Evolutionary conservation across 2,329 filamentous ascomycete genomes (phyloP).

Genomic region (Alternaria angustiovoidea): DNA sequence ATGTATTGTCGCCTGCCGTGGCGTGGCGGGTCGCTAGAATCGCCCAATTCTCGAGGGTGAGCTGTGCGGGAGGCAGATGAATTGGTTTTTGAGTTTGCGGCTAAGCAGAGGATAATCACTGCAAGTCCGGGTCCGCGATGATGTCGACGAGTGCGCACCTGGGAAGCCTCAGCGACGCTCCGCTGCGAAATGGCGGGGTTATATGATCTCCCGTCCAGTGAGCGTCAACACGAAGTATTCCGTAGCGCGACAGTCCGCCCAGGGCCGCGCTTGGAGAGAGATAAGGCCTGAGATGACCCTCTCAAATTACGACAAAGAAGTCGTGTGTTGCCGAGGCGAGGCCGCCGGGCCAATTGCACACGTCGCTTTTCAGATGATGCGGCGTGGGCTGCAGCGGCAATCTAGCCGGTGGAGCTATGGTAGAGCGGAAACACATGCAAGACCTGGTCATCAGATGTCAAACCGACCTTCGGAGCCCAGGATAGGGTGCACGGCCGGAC

Average conservation of each 20-base stretch:
- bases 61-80: conserved; percentile 9
- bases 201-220: conserved; percentile 38
- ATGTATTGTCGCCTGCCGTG: conserved; percentile 15
- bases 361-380: conserved; percentile 31
- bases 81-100: conserved; percentile 10
- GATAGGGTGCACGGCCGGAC: conserved; percentile 31
- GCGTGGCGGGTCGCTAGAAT: conserved; percentile 23
- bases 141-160: conserved; percentile 32
- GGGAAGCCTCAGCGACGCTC: conserved; percentile 21
- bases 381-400: conserved; percentile 44
- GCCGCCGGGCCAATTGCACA: conserved; percentile 40
- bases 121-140: conserved; percentile 15
- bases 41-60: conserved; percentile 9
- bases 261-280: conserved; percentile 28
- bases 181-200: conserved; percentile 37
- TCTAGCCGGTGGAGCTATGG: conserved; percentile 39
- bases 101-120: conserved; percentile 13
- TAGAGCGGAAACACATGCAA: conserved; percentile 40
- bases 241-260: conserved; percentile 30
- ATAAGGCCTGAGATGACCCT: conserved; percentile 48
- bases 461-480: conserved; percentile 41
- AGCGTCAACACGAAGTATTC: conserved; percentile 16
- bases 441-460: conserved; percentile 35
- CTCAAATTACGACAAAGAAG: conserved; percentile 46
- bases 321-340: conserved; percentile 25